phyloP scores from a whole-genome alignment of 73 alveolate genomes.

The Breviolum minutum region DNA sequence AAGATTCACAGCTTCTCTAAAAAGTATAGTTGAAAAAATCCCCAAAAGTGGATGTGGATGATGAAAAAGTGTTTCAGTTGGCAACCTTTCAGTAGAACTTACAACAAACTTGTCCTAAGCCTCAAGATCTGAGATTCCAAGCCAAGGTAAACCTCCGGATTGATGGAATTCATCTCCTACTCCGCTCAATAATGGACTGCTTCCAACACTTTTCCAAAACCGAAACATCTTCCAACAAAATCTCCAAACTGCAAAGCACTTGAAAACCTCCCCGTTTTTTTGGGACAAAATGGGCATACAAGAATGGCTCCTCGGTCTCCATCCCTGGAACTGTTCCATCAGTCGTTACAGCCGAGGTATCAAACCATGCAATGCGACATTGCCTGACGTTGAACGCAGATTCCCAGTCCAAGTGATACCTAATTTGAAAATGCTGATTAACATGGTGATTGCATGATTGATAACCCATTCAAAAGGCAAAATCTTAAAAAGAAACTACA shows the following conservation, averaged over 20 bases:
- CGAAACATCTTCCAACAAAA: no score
- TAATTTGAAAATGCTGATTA: background rate
- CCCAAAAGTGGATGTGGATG: no score
- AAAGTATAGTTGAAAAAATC: no score
- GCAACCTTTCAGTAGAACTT: no score
- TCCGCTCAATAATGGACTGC: background rate
- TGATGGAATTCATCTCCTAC: background rate
- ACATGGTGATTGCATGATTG: background rate
- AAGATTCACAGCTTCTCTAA: no score
- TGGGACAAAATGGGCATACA: no score
- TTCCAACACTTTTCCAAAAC: background rate
- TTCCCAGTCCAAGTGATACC: background rate
- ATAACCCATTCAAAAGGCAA: background rate
- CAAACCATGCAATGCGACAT: constrained; percentile 64
- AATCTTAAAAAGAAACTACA: background rate
- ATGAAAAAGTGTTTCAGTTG: no score
- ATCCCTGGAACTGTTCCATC: background rate
- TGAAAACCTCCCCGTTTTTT: no score
- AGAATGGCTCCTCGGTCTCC: background rate
- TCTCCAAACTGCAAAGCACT: no score
- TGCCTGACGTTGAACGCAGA: background rate
- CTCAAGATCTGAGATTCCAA: background rate
- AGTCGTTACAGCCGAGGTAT: background rate
- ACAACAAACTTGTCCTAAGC: background rate
- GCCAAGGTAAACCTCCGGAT: constrained; percentile 54